A percentile compares a stretch with the other conserved stretches of the same genome.
Conservation (phyloP, 352 stramenopile genomes). For the Nothophytophthora sp. region DNA sequence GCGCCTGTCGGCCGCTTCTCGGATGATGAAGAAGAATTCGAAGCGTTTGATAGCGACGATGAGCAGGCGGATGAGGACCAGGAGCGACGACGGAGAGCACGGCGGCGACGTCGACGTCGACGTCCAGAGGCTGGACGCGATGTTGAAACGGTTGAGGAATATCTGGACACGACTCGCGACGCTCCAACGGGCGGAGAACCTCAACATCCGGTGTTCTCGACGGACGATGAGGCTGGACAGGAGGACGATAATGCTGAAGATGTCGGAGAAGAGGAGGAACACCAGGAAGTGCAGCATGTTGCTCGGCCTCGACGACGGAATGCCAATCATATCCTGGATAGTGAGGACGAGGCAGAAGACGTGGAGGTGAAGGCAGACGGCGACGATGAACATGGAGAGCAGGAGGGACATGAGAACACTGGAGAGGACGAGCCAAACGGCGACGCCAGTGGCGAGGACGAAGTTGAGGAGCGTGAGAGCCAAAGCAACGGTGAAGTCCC, state of each 20-base stretch:
- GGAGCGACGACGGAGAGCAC: constrained; percentile 13
- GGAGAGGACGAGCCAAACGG: constrained; percentile 1
- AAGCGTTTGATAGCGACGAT: constrained; percentile 33
- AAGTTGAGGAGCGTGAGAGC: constrained; percentile 22
- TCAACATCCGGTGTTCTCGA: no score
- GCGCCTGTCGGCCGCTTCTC: constrained; percentile 26
- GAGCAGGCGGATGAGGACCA: constrained; percentile 35
- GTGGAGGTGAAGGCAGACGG: constrained; percentile 8
- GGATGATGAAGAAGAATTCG: constrained; percentile 28
- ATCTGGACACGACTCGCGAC: constrained; percentile 12
- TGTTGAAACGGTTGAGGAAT: constrained; percentile 19
- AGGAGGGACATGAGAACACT: background rate
- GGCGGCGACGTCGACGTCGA: constrained; percentile 17
- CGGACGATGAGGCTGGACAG: background rate
- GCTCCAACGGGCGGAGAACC: constrained; percentile 20
- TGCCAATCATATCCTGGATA: constrained; percentile 42
- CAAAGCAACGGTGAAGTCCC: background rate
- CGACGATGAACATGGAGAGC: constrained; percentile 4
- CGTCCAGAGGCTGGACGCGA: constrained; percentile 8
- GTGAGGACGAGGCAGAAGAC: constrained; percentile 30
- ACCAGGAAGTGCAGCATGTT: constrained; percentile 8
- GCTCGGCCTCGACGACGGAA: constrained; percentile 20
- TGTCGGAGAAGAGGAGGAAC: constrained; percentile 7
- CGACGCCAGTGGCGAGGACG: constrained; percentile 9
- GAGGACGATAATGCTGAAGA: constrained; percentile 8